Evolutionary conservation across 2,329 filamentous ascomycete species (phyloP), one percentile per base, ranked within the genome.

Genomic region (Diaporthe aspalathi): DNA sequence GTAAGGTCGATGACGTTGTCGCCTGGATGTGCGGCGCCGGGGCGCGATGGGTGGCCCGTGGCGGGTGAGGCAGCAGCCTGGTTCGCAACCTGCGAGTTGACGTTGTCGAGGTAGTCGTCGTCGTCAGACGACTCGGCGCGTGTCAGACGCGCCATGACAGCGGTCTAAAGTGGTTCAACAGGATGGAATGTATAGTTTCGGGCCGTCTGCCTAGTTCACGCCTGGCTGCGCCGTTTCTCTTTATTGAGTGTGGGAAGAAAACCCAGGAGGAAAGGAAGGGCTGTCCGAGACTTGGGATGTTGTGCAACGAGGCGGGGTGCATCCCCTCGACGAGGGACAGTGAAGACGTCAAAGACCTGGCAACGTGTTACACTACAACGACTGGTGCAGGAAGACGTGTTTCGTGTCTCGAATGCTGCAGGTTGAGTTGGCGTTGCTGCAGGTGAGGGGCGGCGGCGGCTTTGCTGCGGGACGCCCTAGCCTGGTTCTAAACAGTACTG

Each of bases 21-120:
- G 71, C 78, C 80, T 32, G 76, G 76, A n/a, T 7, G 5, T 38
- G 77, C 77, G 20, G 43, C 35, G 57, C 78, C 78, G 22, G 86
- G 81, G 76, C 76, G 84, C 77, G 76, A 78, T 45, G 80, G 84
- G 78, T 76, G 81, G 69, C 78, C 77, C 17, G 65, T 35, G 24
- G 57, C 22, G n/a, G 69, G 57, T n/a, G 72, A 54, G 66, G 54
- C 57, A 38, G 69, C 20, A 52, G 69, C 62, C 66, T 71, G 57
- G 74, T 74, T 78, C 66, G 75, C 75, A 9, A 76, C 76, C 63
- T 80, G 79, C 7, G 80, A 81, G 74, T 76, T 79, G 56, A 82
- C 76, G n/a, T 79, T 67, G 20, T 80, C 72, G 53, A 82, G 77
- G 68, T 82, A 80, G 45, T 68, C 67, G 67, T 81, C 79, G 75